Evolutionary conservation across 768 basidiomycete species (phyloP).

Genomic region (Kwoniella sp.): DNA sequence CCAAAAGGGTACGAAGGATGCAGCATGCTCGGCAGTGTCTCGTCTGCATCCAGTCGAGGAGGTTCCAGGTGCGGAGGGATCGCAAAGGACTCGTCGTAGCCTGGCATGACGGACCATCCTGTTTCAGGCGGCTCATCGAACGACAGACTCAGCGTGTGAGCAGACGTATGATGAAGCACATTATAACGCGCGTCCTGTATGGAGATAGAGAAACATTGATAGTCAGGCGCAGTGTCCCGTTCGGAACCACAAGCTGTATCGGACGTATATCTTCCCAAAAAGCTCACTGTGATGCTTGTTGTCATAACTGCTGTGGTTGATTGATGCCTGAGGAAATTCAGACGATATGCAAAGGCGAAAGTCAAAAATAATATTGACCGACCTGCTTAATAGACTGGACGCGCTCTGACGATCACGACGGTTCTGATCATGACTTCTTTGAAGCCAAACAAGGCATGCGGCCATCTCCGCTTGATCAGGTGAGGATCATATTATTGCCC

Average conservation of each 20-base stretch:
- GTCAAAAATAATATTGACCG: not conserved
- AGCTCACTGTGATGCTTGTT: slow-evolving; percentile 39
- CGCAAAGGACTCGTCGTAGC: slow-evolving; percentile 44
- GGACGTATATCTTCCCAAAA: no score
- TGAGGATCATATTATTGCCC: no score
- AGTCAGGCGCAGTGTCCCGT: no score
- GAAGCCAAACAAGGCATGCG: no score
- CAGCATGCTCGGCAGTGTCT: slow-evolving; percentile 39
- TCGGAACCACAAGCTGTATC: no score
- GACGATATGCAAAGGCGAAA: not conserved
- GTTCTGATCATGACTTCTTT: no score
- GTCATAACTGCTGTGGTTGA: slow-evolving; percentile 23
- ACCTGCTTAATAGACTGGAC: no score
- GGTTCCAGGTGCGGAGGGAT: slow-evolving; percentile 46
- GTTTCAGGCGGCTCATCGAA: slow-evolving; percentile 48
- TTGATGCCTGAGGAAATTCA: not conserved
- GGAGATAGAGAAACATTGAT: no score
- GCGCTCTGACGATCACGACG: no score
- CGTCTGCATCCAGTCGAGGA: slow-evolving; percentile 44
- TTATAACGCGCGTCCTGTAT: slow-evolving; percentile 49
- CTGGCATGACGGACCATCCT: slow-evolving; percentile 52
- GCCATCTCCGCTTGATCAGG: no score
- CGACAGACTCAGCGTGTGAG: slow-evolving; percentile 32
- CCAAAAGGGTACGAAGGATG: slow-evolving; percentile 49
- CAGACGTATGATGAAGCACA: slow-evolving; percentile 39